A percentile compares a stretch with the other conserved stretches of the same genome.
phyloP scores from a whole-genome alignment of 805 yeast species.

The Wickerhamomyces alni region DNA sequence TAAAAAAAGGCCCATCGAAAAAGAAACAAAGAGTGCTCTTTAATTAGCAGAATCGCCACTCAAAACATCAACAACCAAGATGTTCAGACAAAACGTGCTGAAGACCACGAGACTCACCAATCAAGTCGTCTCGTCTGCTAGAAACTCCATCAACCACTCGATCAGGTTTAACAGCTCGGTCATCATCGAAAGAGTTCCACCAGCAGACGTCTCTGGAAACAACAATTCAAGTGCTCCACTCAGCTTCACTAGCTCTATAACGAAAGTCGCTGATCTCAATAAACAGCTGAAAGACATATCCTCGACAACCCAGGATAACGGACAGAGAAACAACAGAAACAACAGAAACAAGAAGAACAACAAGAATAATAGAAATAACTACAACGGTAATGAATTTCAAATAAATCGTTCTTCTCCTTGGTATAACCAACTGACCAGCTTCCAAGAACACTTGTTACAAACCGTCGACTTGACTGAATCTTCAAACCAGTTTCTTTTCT shows the following conservation, averaged over 20 bases:
- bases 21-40: too few species aligned
- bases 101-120: constrained; percentile 32
- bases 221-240: constrained; percentile 16
- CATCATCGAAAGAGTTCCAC: constrained; percentile 26
- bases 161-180: constrained; percentile 30
- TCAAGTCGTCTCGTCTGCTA: constrained; percentile 32
- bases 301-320: not conserved
- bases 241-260: constrained; percentile 22
- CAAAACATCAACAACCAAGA: not conserved
- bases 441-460: constrained; percentile 42
- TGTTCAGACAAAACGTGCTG: constrained; percentile 23
- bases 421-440: constrained; percentile 43
- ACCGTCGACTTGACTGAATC: constrained; percentile 28
- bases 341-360: constrained; percentile 7
- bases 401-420: constrained; percentile 33
- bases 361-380: not conserved
- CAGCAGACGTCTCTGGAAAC: constrained; percentile 12
- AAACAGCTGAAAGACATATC: constrained; percentile 2
- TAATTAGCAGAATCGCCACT: too few species aligned
- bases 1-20: too few species aligned
- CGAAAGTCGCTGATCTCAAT: constrained; percentile 24
- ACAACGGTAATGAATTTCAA: constrained; percentile 19
- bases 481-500: constrained; percentile 39
- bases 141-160: constrained; percentile 32
- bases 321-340: constrained; percentile 11